These are phyloP conservation scores for Ophidiomyces ophidiicola DNA, from an alignment of 2,329 filamentous ascomycete species.

Conservation along the genomic window DNA sequence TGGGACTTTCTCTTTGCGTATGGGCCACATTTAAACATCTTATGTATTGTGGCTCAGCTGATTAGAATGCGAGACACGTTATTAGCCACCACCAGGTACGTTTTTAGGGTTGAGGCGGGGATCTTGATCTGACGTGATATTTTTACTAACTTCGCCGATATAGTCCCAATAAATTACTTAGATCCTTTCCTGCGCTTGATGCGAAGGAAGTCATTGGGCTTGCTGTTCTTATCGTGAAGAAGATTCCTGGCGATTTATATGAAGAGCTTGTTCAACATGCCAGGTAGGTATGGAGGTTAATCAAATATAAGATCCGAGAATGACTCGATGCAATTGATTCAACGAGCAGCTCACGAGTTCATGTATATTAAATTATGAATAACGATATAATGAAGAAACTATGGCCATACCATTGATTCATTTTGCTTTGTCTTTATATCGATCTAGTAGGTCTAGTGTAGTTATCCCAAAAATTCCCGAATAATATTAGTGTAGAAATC, in stretches of 20 bases:
- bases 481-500: too few species aligned
- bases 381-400: conserved; percentile 6
- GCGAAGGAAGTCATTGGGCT: conserved; percentile 73
- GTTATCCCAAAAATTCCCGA: too few species aligned
- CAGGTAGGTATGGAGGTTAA: conserved; percentile 25
- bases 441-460: too few species aligned
- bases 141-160: conserved; percentile 12
- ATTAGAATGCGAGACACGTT: conserved; percentile 78
- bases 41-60: conserved; percentile 92
- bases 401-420: too few species aligned
- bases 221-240: conserved; percentile 73
- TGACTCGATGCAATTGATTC: not conserved
- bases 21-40: conserved; percentile 82
- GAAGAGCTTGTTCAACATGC: conserved; percentile 81
- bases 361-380: conserved; percentile 8
- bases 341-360: conserved; percentile 1
- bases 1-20: conserved; percentile 99
- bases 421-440: too few species aligned
- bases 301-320: not conserved
- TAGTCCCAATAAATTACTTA: conserved; percentile 85
- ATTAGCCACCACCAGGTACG: conserved; percentile 68
- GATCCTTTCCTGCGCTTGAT: conserved; percentile 73
- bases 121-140: conserved; percentile 1
- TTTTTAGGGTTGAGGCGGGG: too few species aligned
- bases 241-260: conserved; percentile 84